Percentiles rank a stretch among this genome's conserved stretches.
Conservation (phyloP, 192 early-diverging fungal species). For the Spizellomyces sp. region DNA sequence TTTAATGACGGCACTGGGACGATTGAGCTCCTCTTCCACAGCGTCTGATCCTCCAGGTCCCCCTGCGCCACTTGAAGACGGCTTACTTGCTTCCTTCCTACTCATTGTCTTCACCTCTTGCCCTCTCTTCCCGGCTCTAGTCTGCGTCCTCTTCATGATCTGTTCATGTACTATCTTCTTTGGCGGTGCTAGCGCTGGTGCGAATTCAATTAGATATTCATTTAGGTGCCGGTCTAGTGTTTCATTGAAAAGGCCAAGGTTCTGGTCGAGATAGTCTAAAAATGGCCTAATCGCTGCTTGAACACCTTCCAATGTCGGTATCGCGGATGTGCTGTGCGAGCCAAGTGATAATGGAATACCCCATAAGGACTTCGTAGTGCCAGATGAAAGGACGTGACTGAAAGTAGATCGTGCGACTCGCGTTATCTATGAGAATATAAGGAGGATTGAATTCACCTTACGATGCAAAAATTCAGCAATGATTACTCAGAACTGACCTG, state of each 20-base stretch:
- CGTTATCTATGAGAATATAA: not conserved
- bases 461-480: not conserved
- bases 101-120: slow-evolving; percentile 3
- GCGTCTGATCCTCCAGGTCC: not conserved
- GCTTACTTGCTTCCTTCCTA: not conserved
- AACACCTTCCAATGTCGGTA: not conserved
- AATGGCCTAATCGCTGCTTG: slow-evolving; percentile 19
- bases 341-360: not conserved
- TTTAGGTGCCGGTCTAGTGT: slow-evolving; percentile 40
- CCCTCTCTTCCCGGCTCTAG: slow-evolving; percentile 9
- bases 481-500: slow-evolving; percentile 26
- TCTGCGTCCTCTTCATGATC: slow-evolving; percentile 9
- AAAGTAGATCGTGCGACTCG: not conserved
- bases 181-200: slow-evolving; percentile 7
- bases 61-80: not conserved
- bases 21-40: slow-evolving; percentile 8
- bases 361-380: not conserved
- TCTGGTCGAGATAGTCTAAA: slow-evolving; percentile 40
- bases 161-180: slow-evolving; percentile 26
- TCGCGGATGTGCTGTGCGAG: not conserved
- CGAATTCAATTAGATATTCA: slow-evolving; percentile 20
- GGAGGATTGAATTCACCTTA: not conserved
- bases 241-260: slow-evolving; percentile 40
- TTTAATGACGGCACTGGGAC: slow-evolving; percentile 5
- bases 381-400: not conserved